Base-by-base conservation (phyloP, 2,329 filamentous ascomycete genomes). In the Capronia epimyces region DNA sequence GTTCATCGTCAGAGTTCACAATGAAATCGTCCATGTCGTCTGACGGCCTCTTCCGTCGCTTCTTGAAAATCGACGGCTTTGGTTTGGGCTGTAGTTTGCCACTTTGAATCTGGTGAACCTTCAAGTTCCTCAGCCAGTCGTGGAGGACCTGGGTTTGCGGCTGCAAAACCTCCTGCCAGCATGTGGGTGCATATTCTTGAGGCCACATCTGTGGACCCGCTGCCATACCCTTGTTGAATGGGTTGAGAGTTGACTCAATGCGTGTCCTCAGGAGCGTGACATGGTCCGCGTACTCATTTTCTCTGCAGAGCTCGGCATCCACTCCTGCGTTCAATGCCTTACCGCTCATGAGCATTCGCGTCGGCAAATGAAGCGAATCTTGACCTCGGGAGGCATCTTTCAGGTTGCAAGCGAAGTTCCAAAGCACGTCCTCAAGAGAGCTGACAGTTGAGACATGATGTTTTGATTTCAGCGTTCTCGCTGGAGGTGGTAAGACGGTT, bases 1-100 rank as follows among this genome's bases (percentile, higher is more conserved):
- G 72, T 60, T 95, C 87, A 52, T 94, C 85, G 43, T 86, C 87
- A 60, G 83, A 88, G 13, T 83, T 82, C 13, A 94, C 78, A 42
- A 96, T 75, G 59, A 96, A 95, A 1, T 78, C 86, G 58, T 93
- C 86, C 1, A 93, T 69, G 56, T 88, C 87, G 57, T 85, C 83
- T 1, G 69, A 61, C 52, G 70, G 70, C 64, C 82, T 82, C 64
- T 83, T 85, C 53, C 81, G 79, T 66, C 81, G 86, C 64, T 84
- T 87, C 55, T 61, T 72, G 62, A 51, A 37, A 45, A 44, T 60
- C 59, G 58, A 51, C 40, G 49, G 34, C 42, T 61, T 66, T 47
- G 46, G 49, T 51, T 46, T 63, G 60, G 21, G 54, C 27, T 52
- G 50, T 5, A 49, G 32, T 9, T 49, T 43, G 1, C 81, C 81